phyloP scores from a whole-genome alignment of 495 filamentous ascomycete species.

The Neurospora tetraspora region DNA sequence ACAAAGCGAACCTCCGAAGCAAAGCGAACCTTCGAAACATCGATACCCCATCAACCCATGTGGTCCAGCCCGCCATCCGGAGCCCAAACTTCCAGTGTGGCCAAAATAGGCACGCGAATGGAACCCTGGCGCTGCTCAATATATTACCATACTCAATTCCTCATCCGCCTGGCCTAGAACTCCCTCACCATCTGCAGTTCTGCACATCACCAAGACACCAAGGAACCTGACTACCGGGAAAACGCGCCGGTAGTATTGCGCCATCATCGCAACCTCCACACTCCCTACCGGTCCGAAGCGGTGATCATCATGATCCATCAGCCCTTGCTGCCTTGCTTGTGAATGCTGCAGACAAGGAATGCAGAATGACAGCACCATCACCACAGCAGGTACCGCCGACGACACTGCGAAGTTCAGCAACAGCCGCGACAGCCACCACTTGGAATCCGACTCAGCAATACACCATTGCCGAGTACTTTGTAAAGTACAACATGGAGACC shows the following conservation, averaged over 20 bases:
- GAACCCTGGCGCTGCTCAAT: background rate
- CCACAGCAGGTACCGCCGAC: too few relatives aligned
- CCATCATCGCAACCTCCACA: background rate
- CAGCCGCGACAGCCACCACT: background rate
- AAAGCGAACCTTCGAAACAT: background rate
- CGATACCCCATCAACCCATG: background rate
- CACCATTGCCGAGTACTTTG: background rate
- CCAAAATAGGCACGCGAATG: background rate
- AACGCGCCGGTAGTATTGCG: background rate
- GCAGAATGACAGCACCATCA: background rate
- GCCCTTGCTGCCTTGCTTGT: background rate
- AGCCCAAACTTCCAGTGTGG: background rate
- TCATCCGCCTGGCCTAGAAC: background rate
- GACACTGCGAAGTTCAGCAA: background rate
- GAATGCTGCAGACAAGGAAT: background rate
- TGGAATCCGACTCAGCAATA: background rate
- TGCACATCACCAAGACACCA: background rate
- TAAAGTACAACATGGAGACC: background rate
- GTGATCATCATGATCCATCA: background rate
- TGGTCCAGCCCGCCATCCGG: background rate
- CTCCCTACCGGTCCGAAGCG: background rate
- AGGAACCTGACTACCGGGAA: background rate
- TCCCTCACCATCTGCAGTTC: background rate
- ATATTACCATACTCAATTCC: background rate
- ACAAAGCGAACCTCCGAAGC: background rate